phyloP scores from a whole-genome alignment of 2,329 filamentous ascomycete genomes.

The Xylaria sp. region DNA sequence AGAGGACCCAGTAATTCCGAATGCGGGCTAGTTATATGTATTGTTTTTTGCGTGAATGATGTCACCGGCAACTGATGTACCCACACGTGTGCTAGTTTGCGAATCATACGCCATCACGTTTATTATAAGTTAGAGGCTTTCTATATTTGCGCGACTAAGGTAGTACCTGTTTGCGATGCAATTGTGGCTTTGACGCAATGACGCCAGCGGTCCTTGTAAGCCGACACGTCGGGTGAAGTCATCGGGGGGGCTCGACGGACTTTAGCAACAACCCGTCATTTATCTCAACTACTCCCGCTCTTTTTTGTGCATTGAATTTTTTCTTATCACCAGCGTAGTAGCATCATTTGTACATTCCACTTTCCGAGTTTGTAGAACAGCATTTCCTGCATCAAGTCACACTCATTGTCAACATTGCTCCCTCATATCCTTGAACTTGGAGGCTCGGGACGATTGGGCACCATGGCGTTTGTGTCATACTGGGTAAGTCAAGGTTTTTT shows the following conservation, averaged over 20 bases:
- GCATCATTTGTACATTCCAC: background rate
- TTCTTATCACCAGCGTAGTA: background rate
- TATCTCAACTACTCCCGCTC: background rate
- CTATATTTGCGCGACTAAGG: background rate
- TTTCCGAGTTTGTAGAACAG: background rate
- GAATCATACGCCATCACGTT: constrained; percentile 4
- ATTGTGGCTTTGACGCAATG: constrained; percentile 28
- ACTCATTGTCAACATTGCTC: background rate
- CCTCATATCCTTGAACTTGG: background rate
- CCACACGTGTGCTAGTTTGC: background rate
- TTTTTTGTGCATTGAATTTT: constrained; percentile 1
- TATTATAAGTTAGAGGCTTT: background rate
- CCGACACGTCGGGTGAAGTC: constrained; percentile 31
- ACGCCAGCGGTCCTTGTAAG: constrained; percentile 23
- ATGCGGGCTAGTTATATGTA: background rate
- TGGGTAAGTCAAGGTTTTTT: constrained; percentile 46
- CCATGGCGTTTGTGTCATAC: constrained; percentile 44
- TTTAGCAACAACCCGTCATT: constrained; percentile 24
- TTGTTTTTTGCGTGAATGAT: background rate
- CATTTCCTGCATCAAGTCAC: background rate
- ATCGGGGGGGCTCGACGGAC: constrained; percentile 16
- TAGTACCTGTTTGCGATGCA: background rate
- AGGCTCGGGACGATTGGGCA: background rate
- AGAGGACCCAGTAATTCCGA: constrained; percentile 22
- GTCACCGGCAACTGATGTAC: constrained; percentile 2